Evolutionary conservation across 2,329 filamentous ascomycete genomes (phyloP), one percentile per base, ranked within the genome.

Genomic region (Pseudogymnoascus sp.): DNA sequence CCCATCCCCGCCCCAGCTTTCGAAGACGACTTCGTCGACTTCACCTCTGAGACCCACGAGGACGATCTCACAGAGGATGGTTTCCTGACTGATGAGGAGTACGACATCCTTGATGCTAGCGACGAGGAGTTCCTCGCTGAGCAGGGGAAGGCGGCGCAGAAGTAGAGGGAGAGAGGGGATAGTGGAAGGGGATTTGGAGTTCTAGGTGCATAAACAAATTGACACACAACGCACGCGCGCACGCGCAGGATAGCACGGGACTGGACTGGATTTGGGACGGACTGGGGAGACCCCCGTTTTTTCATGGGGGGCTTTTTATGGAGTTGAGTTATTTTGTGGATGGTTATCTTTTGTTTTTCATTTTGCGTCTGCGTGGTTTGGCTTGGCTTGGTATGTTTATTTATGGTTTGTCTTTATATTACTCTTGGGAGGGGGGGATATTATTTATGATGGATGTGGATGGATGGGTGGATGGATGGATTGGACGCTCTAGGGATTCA

Each of bases 61-160:
- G 77, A 77, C 35, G 79, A 83, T 38, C 76, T 74, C n/a, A 81
- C 80, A 1, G 83, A 85, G 10, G 84, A 88, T 62, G 89, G 86
- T 10, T 96, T 96, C 79, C 76, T 95, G 78, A 97, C 94, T 0
- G 94, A 99, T 65, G 94, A 97, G 73, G 94, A 99, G 75, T 99
- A 97, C 72, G 94, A 99, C 69, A 92, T 97, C 65, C 83, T 97
- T 48, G 91, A 96, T 75, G 92, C 91, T 41, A 95, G 90, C 61
- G 92, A 97, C 66, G 89, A 95, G 72, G 92, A 97, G 71, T 87
- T 82, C 65, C 72, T 83, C 58, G 79, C 80, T 63, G 82, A 82
- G 67, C 77, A 80, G 37, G 64, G 58, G 12, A 69, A 70, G 45
- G 13, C 9, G n/a, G 23, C 45, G 10, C 45, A 52, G 45, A 52